Percentiles rank a stretch among this genome's conserved stretches.
Evolutionary conservation across 78 protist genomes (phyloP).

Genomic region (Protostelium mycophagum): DNA sequence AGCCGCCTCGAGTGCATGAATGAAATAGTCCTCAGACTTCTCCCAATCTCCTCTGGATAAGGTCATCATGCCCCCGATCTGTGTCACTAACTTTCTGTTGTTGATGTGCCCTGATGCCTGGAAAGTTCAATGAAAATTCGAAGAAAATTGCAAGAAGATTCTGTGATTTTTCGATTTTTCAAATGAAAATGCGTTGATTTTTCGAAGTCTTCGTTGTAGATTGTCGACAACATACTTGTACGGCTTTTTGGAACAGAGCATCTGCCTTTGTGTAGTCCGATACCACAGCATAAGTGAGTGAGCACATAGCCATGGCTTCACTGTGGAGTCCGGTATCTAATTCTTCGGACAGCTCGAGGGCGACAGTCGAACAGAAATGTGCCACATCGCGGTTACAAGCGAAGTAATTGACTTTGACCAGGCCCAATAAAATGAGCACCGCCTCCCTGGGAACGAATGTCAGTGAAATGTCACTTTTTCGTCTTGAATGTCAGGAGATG

Average conservation of each 20-base stretch:
- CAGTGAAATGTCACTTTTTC: background rate
- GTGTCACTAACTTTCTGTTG: background rate
- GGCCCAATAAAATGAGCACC: background rate
- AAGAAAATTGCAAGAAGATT: too few relatives aligned
- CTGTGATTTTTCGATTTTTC: too few relatives aligned
- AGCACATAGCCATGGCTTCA: background rate
- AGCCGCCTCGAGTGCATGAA: background rate
- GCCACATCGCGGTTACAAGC: background rate
- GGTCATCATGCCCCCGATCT: background rate
- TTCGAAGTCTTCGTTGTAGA: too few relatives aligned
- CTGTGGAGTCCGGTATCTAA: background rate
- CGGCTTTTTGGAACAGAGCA: background rate
- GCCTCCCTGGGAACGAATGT: background rate
- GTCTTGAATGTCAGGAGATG: background rate
- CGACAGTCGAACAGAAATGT: background rate
- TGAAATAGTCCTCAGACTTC: background rate
- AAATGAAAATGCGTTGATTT: too few relatives aligned
- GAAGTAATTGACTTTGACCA: background rate
- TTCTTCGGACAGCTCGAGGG: background rate
- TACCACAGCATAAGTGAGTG: background rate
- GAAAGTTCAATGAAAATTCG: too few relatives aligned
- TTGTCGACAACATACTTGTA: too few relatives aligned
- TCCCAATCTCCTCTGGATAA: background rate
- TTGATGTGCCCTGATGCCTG: background rate
- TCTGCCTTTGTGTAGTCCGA: background rate